Evolutionary conservation across 768 basidiomycete genomes (phyloP).

Genomic region (Naematelia encephala): DNA sequence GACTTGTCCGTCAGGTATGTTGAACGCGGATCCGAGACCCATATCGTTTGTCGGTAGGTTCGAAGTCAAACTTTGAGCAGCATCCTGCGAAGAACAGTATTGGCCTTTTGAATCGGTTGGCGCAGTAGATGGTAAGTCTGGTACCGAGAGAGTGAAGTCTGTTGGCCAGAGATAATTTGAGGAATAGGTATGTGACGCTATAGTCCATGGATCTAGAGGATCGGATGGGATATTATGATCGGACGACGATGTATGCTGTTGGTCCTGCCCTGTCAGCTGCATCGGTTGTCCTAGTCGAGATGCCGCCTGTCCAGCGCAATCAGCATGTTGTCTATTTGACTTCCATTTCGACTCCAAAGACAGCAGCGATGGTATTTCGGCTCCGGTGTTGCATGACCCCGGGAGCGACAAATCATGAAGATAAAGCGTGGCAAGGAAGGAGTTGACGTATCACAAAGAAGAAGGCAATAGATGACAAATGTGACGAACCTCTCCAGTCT

Average conservation of each 20-base stretch:
- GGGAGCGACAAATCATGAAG: no score
- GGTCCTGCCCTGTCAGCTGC: neutral
- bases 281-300: neutral
- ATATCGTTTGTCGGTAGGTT: neutral
- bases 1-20: conserved; percentile 16
- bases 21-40: neutral
- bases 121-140: neutral
- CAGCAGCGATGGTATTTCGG: neutral
- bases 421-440: no score
- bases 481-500: neutral
- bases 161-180: conserved; percentile 35
- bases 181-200: neutral
- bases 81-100: neutral
- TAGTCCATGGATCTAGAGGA: neutral
- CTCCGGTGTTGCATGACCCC: neutral
- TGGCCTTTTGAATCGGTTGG: neutral
- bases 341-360: neutral
- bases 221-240: neutral
- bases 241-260: neutral
- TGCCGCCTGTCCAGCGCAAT: neutral
- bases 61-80: neutral
- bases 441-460: no score
- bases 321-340: neutral
- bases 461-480: neutral
- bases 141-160: conserved; percentile 24